phyloP scores from a whole-genome alignment of 208 protist genomes.

The Trypanosoma grayi region DNA sequence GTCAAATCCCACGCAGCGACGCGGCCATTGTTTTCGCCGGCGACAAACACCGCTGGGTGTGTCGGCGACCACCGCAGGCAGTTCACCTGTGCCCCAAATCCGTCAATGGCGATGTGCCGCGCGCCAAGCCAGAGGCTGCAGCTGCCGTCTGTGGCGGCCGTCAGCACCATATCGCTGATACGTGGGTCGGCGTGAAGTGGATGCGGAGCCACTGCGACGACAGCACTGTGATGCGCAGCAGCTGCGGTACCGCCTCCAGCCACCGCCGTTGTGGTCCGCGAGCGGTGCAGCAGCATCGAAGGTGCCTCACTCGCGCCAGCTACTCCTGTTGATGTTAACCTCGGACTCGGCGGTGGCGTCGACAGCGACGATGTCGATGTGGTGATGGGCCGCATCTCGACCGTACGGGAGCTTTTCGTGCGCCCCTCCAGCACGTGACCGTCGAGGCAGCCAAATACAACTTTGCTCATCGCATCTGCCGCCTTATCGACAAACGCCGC shows the following conservation, averaged over 20 bases:
- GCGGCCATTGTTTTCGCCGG: slow-evolving; percentile 50
- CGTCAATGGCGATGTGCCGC: slow-evolving; percentile 38
- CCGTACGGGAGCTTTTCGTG: slow-evolving; percentile 41
- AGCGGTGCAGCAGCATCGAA: background rate
- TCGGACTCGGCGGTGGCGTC: too few relatives aligned
- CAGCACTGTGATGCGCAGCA: slow-evolving; percentile 23
- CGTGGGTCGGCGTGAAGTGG: slow-evolving; percentile 33
- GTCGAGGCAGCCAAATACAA: slow-evolving; percentile 60
- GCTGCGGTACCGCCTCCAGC: background rate
- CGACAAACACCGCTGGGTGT: slow-evolving; percentile 54
- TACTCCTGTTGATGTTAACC: too few relatives aligned
- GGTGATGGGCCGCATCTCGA: slow-evolving; percentile 38
- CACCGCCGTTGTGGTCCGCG: background rate
- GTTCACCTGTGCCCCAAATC: slow-evolving; percentile 47
- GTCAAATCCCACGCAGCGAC: slow-evolving; percentile 61
- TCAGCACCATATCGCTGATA: slow-evolving; percentile 42
- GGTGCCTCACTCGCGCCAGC: too few relatives aligned
- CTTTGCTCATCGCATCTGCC: slow-evolving; percentile 61
- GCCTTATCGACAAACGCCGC: slow-evolving; percentile 45
- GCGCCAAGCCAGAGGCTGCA: slow-evolving; percentile 57
- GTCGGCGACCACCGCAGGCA: slow-evolving; percentile 69
- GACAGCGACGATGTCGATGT: too few relatives aligned
- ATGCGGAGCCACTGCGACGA: slow-evolving; percentile 49
- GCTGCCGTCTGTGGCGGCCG: slow-evolving; percentile 43
- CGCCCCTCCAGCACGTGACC: slow-evolving; percentile 49